Evolutionary conservation across 1,139 yeast genomes (phyloP), one percentile per base, ranked within the genome.

Genomic region (Pichia sp.): DNA sequence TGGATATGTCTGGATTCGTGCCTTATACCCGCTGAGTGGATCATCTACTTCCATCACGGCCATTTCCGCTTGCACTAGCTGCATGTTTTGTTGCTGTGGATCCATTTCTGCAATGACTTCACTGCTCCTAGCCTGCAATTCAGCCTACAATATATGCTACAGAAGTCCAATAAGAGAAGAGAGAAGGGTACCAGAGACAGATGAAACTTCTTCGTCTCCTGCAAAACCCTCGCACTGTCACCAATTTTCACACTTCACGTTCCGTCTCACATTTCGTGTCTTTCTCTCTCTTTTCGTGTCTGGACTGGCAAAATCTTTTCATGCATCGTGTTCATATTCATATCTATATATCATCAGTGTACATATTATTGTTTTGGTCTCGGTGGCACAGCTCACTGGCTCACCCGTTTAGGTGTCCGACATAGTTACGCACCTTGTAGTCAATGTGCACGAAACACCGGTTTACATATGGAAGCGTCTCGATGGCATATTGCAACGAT

Each of bases 371-470:
- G 3, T 34, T 2, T 11, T 34, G 2, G 2, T 34, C 40, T 11
- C n/a, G 40, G 40, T 34, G n/a, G n/a, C 15, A 30, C 38, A 45
- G 26, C 8, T n/a, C 5, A n/a, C 5, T 29, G n/a, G n/a, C 10
- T 29, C 15, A 41, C 11, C 51, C 50, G 10, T 29, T 19, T 19
- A 79, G 64, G 62, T 80, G 84, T 1, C 84, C 84, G 56, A 72
- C 69, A 66, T 67, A 79, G 60, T 80, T 80, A 8, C 80, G 79
- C 55, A 75, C 80, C 76, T 77, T 77, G 61, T 87, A 87, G 63
- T 87, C 95, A 44, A 87, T 77, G 66, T 87, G 95, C 11, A 87
- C 95, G 74, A 84, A 87, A 2, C 93, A 90, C 53, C 95, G 74
- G 66, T 87, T 93, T 2, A 87, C 90, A 69, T 76, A 80, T 0